Evolutionary conservation across 768 basidiomycete genomes (phyloP), one percentile per base, ranked within the genome.

Genomic region (Auricularia sp.): DNA sequence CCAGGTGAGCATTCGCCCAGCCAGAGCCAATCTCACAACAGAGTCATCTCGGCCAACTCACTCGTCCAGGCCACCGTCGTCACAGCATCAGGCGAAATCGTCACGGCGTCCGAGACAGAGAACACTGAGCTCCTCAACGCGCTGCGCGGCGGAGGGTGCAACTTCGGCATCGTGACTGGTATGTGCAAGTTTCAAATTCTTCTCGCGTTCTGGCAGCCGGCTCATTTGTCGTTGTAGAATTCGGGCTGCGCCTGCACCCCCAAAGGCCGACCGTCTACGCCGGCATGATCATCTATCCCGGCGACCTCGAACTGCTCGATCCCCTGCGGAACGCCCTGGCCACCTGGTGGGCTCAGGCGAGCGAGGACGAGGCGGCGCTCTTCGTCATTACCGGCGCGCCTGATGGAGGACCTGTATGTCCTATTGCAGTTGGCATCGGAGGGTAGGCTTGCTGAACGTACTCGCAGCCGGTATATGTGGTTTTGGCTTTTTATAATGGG

Each of bases 261-360:
- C 74, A 12, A 71, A 72, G 58, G 76, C 78, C 10, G 76, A 80
- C 29, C 86, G 72, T 71, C 83, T 87, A 23, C 34, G 29, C 29
- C 7, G 29, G 56, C 14, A 14, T 29, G 23, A 8, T 59, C 56
- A 29, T 59, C 56, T 59, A 29, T 1, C 8, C 0, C 6, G 23
- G 56, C 29, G 33, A 21, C 8, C 56, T 29, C 10, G 56, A 59
- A 18, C 6, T 34, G 56, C 56, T 8, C 47, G 47, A 16, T 8
- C 11, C 11, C 11, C 3, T 51, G 6, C 10, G 21, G 18, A 8
- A 18, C 18, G 47, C 47, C 11, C 14, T 51, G 10, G 18, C 11
- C 14, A 18, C 14, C 6, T 51, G 18, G 47, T 6, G 11, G 21
- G 18, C 5, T 5, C 14, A 51, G 18, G 47, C 47, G 47, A 18